Base-by-base conservation (phyloP, 306 rosid species). In the Pachyrhizus erosus region DNA sequence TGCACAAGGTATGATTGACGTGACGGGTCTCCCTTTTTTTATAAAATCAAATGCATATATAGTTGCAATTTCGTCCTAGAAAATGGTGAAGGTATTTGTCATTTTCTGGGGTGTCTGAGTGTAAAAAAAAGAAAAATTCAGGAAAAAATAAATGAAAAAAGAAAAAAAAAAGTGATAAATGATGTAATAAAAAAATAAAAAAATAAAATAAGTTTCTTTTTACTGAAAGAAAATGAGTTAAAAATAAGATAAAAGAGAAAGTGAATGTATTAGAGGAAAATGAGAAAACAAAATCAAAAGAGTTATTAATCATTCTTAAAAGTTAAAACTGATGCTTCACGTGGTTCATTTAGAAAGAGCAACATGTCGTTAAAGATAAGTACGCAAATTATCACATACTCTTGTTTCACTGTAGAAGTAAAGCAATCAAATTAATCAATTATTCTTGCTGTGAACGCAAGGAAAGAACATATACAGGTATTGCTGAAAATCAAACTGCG, bases 371-470 rank as follows among this genome's bases (percentile, higher is more conserved):
- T 40, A 78, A 86, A 58, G 75, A 39, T 80, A 70, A 78, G 43
- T 68, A 76, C 73, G 82, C 72, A 24, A 65, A 54, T 81, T 39
- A 57, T 82, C 78, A 48, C 46, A 66, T 8, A 57, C 21, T 31
- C 70, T 73, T 83, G 76, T 71, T 77, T 80, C 82, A 66, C 81
- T 81, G 77, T 75, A 70, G 55, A 87, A 77, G 87, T 51, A 76
- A 87, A 89, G 90, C 87, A 83, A 91, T 48, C 83, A 75, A 67
- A 42, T 66, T 73, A 58, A 61, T 83, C 61, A 68, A 17, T 66
- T 76, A 74, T 24, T 58, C 84, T 87, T 86, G 84, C 88, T 78
- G 74, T 72, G 33, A 81, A 60, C 55, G 83, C 80, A 90, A 90
- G 92, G 83, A 86, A 87, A 67, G 73, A 57, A 72, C 83, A 67